phyloP scores from a whole-genome alignment of 371 early-diverging fungal genomes.

The Basidiobolus meristosporus region DNA sequence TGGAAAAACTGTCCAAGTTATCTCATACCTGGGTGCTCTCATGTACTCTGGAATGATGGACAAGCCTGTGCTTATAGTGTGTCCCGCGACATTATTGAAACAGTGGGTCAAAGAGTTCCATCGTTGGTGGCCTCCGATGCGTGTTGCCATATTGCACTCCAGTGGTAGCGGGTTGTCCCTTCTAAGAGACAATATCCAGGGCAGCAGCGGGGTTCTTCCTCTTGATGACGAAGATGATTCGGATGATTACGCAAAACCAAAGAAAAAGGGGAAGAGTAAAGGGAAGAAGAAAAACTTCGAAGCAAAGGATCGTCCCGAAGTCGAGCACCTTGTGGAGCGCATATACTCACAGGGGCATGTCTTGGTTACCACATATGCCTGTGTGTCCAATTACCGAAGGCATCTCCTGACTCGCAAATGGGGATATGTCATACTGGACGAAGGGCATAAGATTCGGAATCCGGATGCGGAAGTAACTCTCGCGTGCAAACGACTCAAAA shows the following conservation, averaged over 20 bases:
- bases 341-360: conserved; percentile 43
- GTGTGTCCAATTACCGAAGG: conserved; percentile 46
- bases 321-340: conserved; percentile 3
- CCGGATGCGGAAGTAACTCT: conserved; percentile 80
- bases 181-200: not conserved
- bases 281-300: not conserved
- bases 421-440: conserved; percentile 90
- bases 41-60: conserved; percentile 29
- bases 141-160: conserved; percentile 74
- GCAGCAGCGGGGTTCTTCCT: too few species aligned
- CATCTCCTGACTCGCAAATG: conserved; percentile 48
- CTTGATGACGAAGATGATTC: not conserved
- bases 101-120: conserved; percentile 96
- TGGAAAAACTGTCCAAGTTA: conserved; percentile 93
- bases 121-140: conserved; percentile 87
- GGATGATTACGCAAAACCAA: not conserved
- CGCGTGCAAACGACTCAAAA: conserved; percentile 69
- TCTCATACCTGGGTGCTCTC: conserved; percentile 59
- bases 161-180: conserved; percentile 50
- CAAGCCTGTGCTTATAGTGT: conserved; percentile 58
- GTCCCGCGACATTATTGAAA: conserved; percentile 87
- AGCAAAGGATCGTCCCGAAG: not conserved
- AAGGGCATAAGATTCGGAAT: conserved; percentile 96
- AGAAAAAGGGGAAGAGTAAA: conserved; percentile 4
- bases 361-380: conserved; percentile 74